These are phyloP conservation scores for Aspergillus aculeatinus DNA, from an alignment of 2,329 filamentous ascomycete genomes.

Conservation along the genomic window DNA sequence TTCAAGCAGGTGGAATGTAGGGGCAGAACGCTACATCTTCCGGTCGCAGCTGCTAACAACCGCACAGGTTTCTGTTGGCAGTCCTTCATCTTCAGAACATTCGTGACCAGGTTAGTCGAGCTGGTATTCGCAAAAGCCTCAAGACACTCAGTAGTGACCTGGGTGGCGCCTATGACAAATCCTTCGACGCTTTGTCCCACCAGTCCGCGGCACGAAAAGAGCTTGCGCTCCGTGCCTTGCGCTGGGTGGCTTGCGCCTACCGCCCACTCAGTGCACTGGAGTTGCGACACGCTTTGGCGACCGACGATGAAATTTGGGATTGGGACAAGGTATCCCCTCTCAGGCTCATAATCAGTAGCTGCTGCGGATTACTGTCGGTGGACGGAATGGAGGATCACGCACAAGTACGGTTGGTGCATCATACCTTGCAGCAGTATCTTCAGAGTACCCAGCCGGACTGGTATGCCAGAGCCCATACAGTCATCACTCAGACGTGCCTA, in stretches of 20 bases:
- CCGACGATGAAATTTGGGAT: neutral
- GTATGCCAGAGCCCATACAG: no score
- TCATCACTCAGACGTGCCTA: no score
- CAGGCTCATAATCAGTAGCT: no score
- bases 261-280: neutral
- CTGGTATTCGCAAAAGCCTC: constrained; percentile 1
- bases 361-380: constrained; percentile 1
- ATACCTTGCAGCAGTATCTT: constrained; percentile 9
- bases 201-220: constrained; percentile 1
- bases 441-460: neutral
- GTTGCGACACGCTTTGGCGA: constrained; percentile 2
- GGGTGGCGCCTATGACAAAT: neutral
- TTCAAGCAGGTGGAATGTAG: neutral
- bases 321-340: no score
- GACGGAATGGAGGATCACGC: constrained; percentile 1
- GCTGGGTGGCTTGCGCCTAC: neutral
- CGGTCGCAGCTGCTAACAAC: neutral
- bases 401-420: constrained; percentile 5
- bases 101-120: constrained; percentile 5
- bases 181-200: neutral
- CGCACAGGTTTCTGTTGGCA: constrained; percentile 8
- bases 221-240: neutral
- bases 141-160: neutral
- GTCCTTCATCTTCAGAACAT: constrained; percentile 9
- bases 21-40: neutral